Conservation (phyloP, 2,329 filamentous ascomycete species). For the Beauveria sp. region DNA sequence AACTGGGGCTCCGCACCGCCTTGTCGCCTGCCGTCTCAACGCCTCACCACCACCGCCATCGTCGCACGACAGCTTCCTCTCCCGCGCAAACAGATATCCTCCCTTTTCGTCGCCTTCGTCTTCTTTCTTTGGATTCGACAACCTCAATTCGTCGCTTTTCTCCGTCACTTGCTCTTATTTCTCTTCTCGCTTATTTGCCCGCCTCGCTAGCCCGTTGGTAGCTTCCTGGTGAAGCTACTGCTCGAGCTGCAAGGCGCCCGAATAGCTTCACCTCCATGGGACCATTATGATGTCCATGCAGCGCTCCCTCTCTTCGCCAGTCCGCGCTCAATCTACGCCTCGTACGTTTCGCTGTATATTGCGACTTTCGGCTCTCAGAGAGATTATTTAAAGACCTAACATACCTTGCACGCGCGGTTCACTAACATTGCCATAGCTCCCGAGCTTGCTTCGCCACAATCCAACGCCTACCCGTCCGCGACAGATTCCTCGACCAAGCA, state of each 20-base stretch:
- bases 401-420: neutral
- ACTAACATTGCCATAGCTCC: neutral
- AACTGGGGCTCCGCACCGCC: neutral
- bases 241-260: slow-evolving; percentile 26
- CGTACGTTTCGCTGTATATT: slow-evolving; percentile 41
- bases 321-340: slow-evolving; percentile 48
- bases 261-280: slow-evolving; percentile 30
- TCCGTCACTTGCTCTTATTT: neutral
- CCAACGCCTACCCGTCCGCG: neutral
- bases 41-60: neutral
- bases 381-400: neutral
- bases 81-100: slow-evolving; percentile 2
- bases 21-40: neutral
- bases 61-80: slow-evolving; percentile 3
- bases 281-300: slow-evolving; percentile 55
- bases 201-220: slow-evolving; percentile 12
- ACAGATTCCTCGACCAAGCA: neutral
- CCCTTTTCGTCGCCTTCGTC: neutral
- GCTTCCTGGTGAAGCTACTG: slow-evolving; percentile 20
- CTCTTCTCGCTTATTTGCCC: neutral
- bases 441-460: neutral
- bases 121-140: neutral
- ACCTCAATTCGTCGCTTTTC: neutral
- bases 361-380: neutral
- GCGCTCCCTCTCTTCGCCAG: slow-evolving; percentile 54